These are phyloP conservation scores for Nemania sp. DNA, from an alignment of 2,329 filamentous ascomycete genomes.

Conservation along the genomic window DNA sequence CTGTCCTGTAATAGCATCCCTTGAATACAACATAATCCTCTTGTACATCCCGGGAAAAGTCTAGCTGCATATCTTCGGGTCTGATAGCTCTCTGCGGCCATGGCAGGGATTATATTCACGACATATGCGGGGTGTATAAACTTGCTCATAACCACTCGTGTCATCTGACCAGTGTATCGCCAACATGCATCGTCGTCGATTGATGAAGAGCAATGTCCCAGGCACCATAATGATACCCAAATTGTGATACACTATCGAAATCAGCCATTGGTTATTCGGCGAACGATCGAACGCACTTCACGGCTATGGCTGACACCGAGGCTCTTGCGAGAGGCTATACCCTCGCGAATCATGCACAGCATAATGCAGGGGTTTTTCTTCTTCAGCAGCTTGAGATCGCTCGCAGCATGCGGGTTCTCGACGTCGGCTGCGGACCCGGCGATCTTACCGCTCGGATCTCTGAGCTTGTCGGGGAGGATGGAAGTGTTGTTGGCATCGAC, in stretches of 20 bases:
- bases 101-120: not conserved
- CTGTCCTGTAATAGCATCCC: too few species aligned
- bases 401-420: conserved; percentile 35
- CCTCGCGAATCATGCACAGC: conserved; percentile 33
- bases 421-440: conserved; percentile 43
- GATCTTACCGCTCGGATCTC: conserved; percentile 37
- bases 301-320: conserved; percentile 32
- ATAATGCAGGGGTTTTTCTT: conserved; percentile 34
- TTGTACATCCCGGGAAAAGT: not conserved
- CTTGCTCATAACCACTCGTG: conserved; percentile 6
- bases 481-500: conserved; percentile 40
- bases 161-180: not conserved
- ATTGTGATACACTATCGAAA: not conserved
- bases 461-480: conserved; percentile 29
- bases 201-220: not conserved
- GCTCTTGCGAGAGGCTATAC: conserved; percentile 38
- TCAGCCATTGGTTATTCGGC: not conserved
- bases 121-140: not conserved
- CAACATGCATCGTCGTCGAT: not conserved
- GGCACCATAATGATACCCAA: not conserved
- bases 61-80: not conserved
- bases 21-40: not conserved
- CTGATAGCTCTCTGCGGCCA: not conserved
- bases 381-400: conserved; percentile 30
- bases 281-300: not conserved